Base-by-base conservation (phyloP, 495 filamentous ascomycete species). In the Penicillium nucicola region DNA sequence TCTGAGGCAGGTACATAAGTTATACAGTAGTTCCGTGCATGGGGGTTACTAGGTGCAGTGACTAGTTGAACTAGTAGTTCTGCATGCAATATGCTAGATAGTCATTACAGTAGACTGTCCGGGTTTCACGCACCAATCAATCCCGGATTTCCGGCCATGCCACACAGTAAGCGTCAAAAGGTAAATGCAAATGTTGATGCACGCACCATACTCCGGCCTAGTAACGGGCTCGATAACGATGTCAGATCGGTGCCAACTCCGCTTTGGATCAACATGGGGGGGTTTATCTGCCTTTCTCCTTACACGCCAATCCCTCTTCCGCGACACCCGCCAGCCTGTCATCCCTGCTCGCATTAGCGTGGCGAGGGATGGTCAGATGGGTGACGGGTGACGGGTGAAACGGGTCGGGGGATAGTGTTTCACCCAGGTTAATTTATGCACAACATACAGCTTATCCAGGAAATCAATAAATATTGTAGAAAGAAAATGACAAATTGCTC, bases 401-500 rank as follows among this genome's bases (percentile, higher is more conserved):
- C 61, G 43, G 48, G 49, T 42, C 20, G 50, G 42, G 34, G 47
- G 46, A 48, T 39, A 34, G 18, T 31, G 42, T 48, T 51, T 58
- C 54, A 55, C 52, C 54, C 35, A 31, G 23, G 31, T 35, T 50
- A 12, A 32, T 35, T 40, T 36, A 43, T 50, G 48, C 40, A 50
- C 30, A 28, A 50, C 48, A 43, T 50, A 36, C 2, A 22, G n/a
- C n/a, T n/a, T n/a, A n/a, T n/a, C n/a, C n/a, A 0, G 25, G 25
- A 28, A 6, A 28, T 28, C 0, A 28, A 28, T 28, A 28, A 28
- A 17, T 39, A 28, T 18, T 18, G 40, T 20, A 23, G 4, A 35
- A 33, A 22, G 37, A 18, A 48, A 41, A 63, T 61, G 52, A 56
- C 35, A 59, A 57, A 62, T 61, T 66, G 68, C 67, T 64, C 53